phyloP scores from a whole-genome alignment of 2,329 filamentous ascomycete species.

The Endocalyx cinctus region DNA sequence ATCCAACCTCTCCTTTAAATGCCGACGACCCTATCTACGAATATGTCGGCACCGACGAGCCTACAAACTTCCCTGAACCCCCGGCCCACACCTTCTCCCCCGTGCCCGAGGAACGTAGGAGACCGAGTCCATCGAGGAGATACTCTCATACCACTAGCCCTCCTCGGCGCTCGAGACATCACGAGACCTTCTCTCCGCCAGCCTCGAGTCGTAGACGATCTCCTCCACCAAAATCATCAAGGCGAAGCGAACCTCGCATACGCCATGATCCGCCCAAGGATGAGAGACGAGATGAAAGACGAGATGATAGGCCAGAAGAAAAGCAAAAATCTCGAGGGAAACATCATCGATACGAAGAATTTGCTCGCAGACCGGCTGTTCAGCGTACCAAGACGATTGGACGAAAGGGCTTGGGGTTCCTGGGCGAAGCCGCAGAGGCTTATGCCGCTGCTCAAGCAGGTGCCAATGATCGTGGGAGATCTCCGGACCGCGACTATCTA shows the following conservation, averaged over 20 bases:
- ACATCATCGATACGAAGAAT: constrained; percentile 14
- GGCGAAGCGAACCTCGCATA: neutral
- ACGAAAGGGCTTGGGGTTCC: constrained; percentile 20
- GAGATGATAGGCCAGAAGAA: too few species aligned
- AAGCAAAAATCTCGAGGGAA: constrained; percentile 7
- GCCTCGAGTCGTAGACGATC: constrained; percentile 6
- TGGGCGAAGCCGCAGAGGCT: constrained; percentile 24
- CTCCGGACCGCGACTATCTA: constrained; percentile 13
- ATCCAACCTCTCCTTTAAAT: constrained; percentile 14
- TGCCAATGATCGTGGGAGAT: constrained; percentile 9
- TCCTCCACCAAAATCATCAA: constrained; percentile 3
- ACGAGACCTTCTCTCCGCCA: constrained; percentile 11
- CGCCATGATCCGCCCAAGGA: too few species aligned
- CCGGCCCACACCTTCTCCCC: constrained; percentile 13
- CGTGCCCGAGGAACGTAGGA: constrained; percentile 9
- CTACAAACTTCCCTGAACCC: constrained; percentile 10
- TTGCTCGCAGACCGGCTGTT: constrained; percentile 18
- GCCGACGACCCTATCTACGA: constrained; percentile 16
- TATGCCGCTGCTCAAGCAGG: constrained; percentile 22
- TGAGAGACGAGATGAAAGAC: too few species aligned
- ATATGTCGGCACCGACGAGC: constrained; percentile 25
- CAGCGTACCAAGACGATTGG: constrained; percentile 21
- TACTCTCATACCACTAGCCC: constrained; percentile 20
- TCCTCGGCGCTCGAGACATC: constrained; percentile 16
- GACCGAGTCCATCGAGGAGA: constrained; percentile 11